Percentiles rank a stretch among this genome's conserved stretches.
Conservation (phyloP, 345 rosid genomes). For the Erysimum cheiranthoides region DNA sequence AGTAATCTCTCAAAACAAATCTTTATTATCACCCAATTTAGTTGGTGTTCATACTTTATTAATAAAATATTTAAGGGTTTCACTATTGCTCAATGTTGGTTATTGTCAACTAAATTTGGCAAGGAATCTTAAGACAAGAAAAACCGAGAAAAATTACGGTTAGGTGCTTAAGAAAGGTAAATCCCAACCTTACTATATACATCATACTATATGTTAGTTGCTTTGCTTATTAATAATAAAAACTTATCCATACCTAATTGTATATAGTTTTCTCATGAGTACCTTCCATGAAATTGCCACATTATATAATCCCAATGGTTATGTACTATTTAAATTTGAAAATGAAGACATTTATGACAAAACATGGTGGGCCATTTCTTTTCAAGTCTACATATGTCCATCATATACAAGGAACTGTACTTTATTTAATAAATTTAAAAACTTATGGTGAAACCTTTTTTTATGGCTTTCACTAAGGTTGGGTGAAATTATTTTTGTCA, state of each 20-base stretch:
- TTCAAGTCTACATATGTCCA: constrained; percentile 34
- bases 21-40: background rate
- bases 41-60: constrained; percentile 28
- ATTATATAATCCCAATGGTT: constrained; percentile 5
- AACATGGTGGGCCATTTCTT: constrained; percentile 43
- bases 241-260: background rate
- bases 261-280: constrained; percentile 15
- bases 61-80: constrained; percentile 9
- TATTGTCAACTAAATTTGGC: constrained; percentile 29
- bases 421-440: background rate
- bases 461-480: background rate
- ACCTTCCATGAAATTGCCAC: constrained; percentile 12
- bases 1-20: constrained; percentile 14
- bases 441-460: background rate
- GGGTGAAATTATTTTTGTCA: background rate
- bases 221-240: background rate
- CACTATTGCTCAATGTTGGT: constrained; percentile 1
- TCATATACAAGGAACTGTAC: constrained; percentile 35
- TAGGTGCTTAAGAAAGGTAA: constrained; percentile 40
- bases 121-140: constrained; percentile 12
- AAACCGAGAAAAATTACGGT: background rate
- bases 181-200: constrained; percentile 34
- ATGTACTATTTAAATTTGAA: constrained; percentile 38
- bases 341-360: constrained; percentile 39
- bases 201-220: background rate